Percentiles rank a stretch among this genome's conserved stretches.
Evolutionary conservation across 2,329 filamentous ascomycete genomes (phyloP).

Genomic region (Aspergillus ruber): DNA sequence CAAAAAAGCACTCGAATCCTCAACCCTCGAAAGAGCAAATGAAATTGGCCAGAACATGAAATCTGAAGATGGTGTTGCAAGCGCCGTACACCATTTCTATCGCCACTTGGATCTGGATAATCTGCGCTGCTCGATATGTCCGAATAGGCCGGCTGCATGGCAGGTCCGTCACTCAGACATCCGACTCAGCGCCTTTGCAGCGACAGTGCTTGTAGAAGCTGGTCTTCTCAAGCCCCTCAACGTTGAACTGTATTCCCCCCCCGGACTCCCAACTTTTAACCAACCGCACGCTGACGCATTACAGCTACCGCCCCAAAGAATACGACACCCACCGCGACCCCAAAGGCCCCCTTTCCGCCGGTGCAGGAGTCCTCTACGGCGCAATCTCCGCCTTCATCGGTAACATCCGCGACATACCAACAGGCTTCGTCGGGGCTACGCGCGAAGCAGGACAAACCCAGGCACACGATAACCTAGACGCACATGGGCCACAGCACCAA

Average conservation of each 20-base stretch:
- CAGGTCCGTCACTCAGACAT: conserved; percentile 62
- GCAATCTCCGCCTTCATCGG: conserved; percentile 76
- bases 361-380: conserved; percentile 69
- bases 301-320: conserved; percentile 52
- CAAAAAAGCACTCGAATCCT: conserved; percentile 51
- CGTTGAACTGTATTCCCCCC: conserved; percentile 58
- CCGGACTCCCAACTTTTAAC: conserved; percentile 19
- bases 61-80: conserved; percentile 57
- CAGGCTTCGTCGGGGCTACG: conserved; percentile 36
- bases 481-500: not conserved
- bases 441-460: not conserved
- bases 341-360: conserved; percentile 71
- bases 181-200: conserved; percentile 65
- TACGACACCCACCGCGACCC: conserved; percentile 75
- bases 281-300: conserved; percentile 1
- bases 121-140: conserved; percentile 64
- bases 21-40: conserved; percentile 51
- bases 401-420: conserved; percentile 68
- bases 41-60: conserved; percentile 60
- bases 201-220: conserved; percentile 59
- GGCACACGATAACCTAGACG: not conserved
- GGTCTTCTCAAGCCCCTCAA: conserved; percentile 62
- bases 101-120: conserved; percentile 60
- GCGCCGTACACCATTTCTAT: conserved; percentile 64
- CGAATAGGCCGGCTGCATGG: conserved; percentile 67